Percentiles rank a stretch among this genome's conserved stretches.
Conservation (phyloP, 192 early-diverging fungal species). For the Coemansia sp. region DNA sequence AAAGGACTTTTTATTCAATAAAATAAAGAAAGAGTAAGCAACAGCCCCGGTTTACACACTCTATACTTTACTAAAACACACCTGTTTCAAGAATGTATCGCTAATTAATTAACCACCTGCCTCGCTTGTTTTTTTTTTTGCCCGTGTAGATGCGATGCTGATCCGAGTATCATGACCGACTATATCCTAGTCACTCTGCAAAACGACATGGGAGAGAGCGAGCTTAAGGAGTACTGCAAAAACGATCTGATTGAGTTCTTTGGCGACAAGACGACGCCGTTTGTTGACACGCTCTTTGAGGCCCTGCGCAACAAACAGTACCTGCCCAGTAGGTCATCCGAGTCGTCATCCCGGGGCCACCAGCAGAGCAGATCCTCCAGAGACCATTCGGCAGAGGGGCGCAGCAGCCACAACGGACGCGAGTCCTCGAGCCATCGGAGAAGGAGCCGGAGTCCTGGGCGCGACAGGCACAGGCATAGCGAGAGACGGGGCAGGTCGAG, state of each 20-base stretch:
- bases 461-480: not conserved
- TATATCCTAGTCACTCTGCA: constrained; percentile 41
- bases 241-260: constrained; percentile 42
- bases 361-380: too few species aligned
- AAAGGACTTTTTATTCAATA: constrained; percentile 36
- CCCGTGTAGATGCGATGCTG: constrained; percentile 28
- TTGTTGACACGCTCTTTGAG: constrained; percentile 34
- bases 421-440: constrained; percentile 1
- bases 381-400: not conserved
- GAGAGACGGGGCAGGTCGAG: too few species aligned
- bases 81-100: not conserved
- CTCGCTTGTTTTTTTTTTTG: not conserved
- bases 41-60: too few species aligned
- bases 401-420: not conserved
- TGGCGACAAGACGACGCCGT: constrained; percentile 23
- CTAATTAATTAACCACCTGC: not conserved
- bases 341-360: not conserved
- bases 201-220: constrained; percentile 35
- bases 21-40: constrained; percentile 39
- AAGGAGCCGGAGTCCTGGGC: constrained; percentile 2
- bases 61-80: too few species aligned
- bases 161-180: constrained; percentile 44
- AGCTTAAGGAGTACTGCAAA: constrained; percentile 34
- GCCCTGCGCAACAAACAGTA: constrained; percentile 24
- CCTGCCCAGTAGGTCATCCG: not conserved